Conservation (phyloP, 169 alveolate genomes). For the Cryptosporidium muris region DNA sequence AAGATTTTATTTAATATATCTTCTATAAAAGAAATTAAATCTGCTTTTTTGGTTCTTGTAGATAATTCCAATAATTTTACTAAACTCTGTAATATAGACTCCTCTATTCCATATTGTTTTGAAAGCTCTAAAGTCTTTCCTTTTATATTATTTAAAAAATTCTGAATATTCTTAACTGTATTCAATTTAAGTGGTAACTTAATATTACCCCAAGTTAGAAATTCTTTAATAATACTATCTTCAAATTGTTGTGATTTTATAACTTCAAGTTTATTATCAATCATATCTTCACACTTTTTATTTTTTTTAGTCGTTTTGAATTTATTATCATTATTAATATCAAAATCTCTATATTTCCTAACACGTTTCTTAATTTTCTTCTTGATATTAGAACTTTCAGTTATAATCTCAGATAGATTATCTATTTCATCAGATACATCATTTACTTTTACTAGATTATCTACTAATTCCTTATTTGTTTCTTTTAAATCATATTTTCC, state of each 20-base stretch:
- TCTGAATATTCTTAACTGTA: slow-evolving; percentile 20
- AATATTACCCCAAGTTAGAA: slow-evolving; percentile 58
- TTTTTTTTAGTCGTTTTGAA: not conserved
- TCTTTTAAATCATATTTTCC: not conserved
- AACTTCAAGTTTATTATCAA: not conserved
- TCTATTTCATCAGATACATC: not conserved
- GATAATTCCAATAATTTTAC: slow-evolving; percentile 1
- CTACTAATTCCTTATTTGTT: not conserved
- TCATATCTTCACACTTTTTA: not conserved
- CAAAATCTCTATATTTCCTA: too few species aligned
- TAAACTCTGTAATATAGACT: too few species aligned
- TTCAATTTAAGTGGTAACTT: slow-evolving; percentile 23
- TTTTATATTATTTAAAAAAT: slow-evolving; percentile 17
- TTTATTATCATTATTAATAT: too few species aligned
- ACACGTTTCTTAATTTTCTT: too few species aligned
- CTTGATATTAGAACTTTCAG: too few species aligned
- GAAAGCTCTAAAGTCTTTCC: too few species aligned
- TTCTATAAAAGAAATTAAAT: not conserved
- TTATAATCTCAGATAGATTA: not conserved
- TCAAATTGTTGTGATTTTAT: not conserved
- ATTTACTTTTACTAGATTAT: not conserved
- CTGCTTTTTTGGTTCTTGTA: slow-evolving; percentile 3
- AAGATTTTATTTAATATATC: slow-evolving; percentile 13
- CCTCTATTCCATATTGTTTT: too few species aligned
- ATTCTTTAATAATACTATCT: not conserved